phyloP scores from a whole-genome alignment of 1,284 basidiomycete genomes.

The Inonotus obliquus region DNA sequence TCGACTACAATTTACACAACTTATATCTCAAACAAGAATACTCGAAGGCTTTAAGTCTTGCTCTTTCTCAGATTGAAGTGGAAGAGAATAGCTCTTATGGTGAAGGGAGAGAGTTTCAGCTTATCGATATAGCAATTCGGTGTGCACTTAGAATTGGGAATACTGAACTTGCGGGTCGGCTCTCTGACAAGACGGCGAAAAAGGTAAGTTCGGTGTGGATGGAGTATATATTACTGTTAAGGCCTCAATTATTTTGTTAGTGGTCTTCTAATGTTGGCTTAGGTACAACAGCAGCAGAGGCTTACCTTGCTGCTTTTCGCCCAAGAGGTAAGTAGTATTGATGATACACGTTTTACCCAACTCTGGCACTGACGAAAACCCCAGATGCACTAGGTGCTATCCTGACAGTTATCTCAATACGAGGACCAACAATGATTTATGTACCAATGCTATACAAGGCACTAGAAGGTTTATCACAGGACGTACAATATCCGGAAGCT shows the following conservation, averaged over 20 bases:
- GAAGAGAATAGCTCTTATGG: slow-evolving; percentile 7
- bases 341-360: not conserved
- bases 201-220: not conserved
- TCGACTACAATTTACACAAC: slow-evolving; percentile 16
- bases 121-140: slow-evolving; percentile 13
- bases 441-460: not conserved
- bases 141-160: slow-evolving; percentile 11
- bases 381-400: slow-evolving; percentile 13
- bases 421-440: slow-evolving; percentile 3
- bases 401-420: slow-evolving; percentile 5
- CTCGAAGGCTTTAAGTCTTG: slow-evolving; percentile 1
- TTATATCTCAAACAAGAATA: slow-evolving; percentile 13
- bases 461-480: not conserved
- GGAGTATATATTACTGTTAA: too few species aligned
- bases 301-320: slow-evolving; percentile 3
- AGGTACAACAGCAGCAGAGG: slow-evolving; percentile 4
- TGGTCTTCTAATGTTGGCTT: slow-evolving; percentile 10
- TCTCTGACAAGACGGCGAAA: slow-evolving; percentile 12
- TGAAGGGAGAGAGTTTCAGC: slow-evolving; percentile 10
- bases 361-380: not conserved
- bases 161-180: not conserved
- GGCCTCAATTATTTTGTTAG: not conserved
- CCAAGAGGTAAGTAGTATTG: slow-evolving; percentile 5
- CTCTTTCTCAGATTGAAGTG: slow-evolving; percentile 4
- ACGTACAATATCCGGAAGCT: not conserved